Evolutionary conservation across 2,329 filamentous ascomycete species (phyloP), one percentile per base, ranked within the genome.

Genomic region (Fusarium sp.): DNA sequence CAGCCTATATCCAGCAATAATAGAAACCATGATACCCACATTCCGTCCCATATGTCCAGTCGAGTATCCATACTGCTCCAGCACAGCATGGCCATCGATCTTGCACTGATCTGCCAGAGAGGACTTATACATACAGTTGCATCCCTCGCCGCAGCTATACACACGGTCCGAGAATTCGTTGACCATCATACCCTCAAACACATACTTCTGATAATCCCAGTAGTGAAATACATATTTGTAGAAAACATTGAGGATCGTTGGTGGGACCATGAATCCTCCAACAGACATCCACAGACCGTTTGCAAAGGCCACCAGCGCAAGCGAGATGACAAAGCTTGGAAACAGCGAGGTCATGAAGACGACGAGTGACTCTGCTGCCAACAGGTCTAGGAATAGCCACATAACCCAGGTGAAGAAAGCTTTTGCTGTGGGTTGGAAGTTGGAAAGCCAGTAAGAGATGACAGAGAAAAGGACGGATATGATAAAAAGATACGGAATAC

Each of bases 131-230:
- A 92, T 90, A 80, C 93, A 96, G 40, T 84, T 83, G 71, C 88
- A 93, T 0, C 78, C 78, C 6, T 65, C 50, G 1, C 70, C 75
- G 5, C 65, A 83, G 79, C 40, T 66, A 20, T 92, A 96, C 4
- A 81, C 84, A 15, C 92, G 82, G 19, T 85, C 68, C 2, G 82
- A 81, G 76, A 97, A 96, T 80, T 97, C 92, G 74, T 96, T 96
- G 53, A 95, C 89, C 92, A 96, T 96, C 93, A 97, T 96, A 15
- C 92, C 93, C 75, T 95, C 88, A 76, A 96, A 97, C 5, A 96
- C 93, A 72, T 94, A 96, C 41, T 83, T 86, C 76, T 95, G 92
- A 74, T 96, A 96, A 76, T 96, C 92, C 75, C 94, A 94, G 77
- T 94, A 96, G 75, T 94, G 91, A 72, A 96, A 96, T 7, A 92